A percentile compares a stretch with the other conserved stretches of the same genome.
phyloP scores from a whole-genome alignment of 139 green algal species.

The Micractinium conductrix region DNA sequence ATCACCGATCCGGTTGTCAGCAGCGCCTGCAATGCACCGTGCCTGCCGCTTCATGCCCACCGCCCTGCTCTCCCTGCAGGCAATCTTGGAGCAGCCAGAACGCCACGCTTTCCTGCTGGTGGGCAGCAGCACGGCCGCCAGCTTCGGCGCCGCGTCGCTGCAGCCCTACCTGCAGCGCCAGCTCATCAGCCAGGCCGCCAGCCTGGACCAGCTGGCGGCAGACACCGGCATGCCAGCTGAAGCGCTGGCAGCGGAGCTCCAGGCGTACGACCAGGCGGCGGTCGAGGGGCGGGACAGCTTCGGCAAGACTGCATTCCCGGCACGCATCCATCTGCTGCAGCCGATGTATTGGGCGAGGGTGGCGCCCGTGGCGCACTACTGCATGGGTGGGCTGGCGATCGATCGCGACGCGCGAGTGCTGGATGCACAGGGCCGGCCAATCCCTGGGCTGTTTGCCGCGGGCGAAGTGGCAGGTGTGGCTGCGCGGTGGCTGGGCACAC shows the following conservation, averaged over 20 bases:
- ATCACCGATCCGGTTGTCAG: too few species aligned
- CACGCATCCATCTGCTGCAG: neutral
- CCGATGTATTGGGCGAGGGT: neutral
- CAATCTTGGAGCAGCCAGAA: neutral
- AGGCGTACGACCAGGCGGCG: neutral
- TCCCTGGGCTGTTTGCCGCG: neutral
- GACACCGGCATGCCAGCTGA: neutral
- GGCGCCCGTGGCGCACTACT: neutral
- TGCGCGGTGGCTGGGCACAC: too few species aligned
- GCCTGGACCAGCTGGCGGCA: neutral
- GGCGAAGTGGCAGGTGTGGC: neutral
- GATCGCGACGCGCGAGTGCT: neutral
- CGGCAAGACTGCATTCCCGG: neutral
- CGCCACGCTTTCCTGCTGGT: neutral
- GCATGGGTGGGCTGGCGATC: slow-evolving; percentile 3
- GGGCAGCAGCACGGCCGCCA: neutral
- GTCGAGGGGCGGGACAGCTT: neutral
- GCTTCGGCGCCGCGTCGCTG: neutral
- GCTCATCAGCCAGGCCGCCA: neutral
- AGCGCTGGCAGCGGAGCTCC: neutral
- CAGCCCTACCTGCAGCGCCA: neutral
- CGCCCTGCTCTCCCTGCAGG: neutral
- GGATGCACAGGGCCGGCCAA: neutral
- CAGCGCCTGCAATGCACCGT: neutral
- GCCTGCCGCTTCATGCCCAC: neutral